These are phyloP conservation scores for Obelidium mucronatum DNA, from an alignment of 192 early-diverging fungal species.

Conservation along the genomic window DNA sequence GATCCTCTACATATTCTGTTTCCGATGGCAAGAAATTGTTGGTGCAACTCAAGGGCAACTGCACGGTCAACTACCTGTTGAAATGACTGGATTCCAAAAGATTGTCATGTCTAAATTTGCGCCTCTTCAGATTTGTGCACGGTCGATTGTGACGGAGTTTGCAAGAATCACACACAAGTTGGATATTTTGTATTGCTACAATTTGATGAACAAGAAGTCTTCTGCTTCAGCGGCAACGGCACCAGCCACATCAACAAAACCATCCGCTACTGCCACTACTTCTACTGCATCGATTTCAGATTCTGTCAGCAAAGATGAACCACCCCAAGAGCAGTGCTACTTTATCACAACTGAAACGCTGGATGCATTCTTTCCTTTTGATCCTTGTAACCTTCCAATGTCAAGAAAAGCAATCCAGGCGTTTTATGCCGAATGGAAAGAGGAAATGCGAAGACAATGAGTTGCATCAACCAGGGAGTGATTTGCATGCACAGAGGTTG, in stretches of 20 bases:
- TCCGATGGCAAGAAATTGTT: slow-evolving; percentile 86
- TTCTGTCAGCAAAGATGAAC: not conserved
- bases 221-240: not conserved
- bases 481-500: not conserved
- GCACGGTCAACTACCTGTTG: slow-evolving; percentile 48
- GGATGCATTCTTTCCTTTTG: slow-evolving; percentile 91
- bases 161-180: slow-evolving; percentile 74
- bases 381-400: slow-evolving; percentile 80
- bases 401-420: slow-evolving; percentile 69
- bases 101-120: slow-evolving; percentile 81
- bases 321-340: slow-evolving; percentile 50
- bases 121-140: slow-evolving; percentile 80
- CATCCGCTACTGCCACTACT: too few species aligned
- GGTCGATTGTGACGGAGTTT: slow-evolving; percentile 87
- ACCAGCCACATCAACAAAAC: too few species aligned
- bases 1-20: slow-evolving; percentile 91
- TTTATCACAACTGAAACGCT: slow-evolving; percentile 48
- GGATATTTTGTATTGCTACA: slow-evolving; percentile 87
- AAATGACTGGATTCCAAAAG: slow-evolving; percentile 69
- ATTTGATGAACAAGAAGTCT: slow-evolving; percentile 65
- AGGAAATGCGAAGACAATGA: slow-evolving; percentile 64
- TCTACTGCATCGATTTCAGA: too few species aligned
- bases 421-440: slow-evolving; percentile 85
- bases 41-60: not conserved
- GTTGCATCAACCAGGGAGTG: not conserved